Evolutionary conservation across 805 yeast species (phyloP), one percentile per base, ranked within the genome.

Genomic region (Yarrowia sp.): DNA sequence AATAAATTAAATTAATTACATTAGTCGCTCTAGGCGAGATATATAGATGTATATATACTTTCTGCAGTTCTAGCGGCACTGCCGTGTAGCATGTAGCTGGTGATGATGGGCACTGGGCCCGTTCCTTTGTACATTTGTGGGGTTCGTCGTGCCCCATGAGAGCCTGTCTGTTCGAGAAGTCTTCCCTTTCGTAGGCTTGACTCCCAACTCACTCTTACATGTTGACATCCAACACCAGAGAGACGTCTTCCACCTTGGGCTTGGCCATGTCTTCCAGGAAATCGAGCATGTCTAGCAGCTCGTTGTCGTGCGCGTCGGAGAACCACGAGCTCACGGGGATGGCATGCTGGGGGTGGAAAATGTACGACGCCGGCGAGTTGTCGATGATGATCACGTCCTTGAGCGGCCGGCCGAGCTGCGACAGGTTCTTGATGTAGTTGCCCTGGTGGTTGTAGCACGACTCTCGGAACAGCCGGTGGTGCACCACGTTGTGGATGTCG

Each of bases 251-350:
- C 68, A 95, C 97, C 56, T 83, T 83, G 11, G 82, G 77, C 72
- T 83, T 80, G 8, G 97, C 86, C 69, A 95, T 80, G 77, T 95
- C 98, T 77, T 92, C 91, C 73, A 95, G 82, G 70, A 95, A 87
- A 14, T 98, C 99, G 68, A 95, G 81, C 79, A 95, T 86, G 79
- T 95, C 99, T 71, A 91, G 79, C 74, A 95, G 83, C 82, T 95
- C 99, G 77, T 93, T 93, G 78, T 95, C 99, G 78, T 95, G 99
- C 38, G 95, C 87, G 79, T 95, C 99, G 73, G 97, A 91, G 82
- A 95, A 95, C 99, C 99, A 95, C 77, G 95, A 89, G 72, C 97
- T 91, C 38, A 95, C 91, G 32, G 99, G 99, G 38, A 95, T 89
- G 9, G 98, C 97, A 80, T 95, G 97, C 78, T 92, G 97, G 22